These are phyloP conservation scores for Trametes elegans DNA, from an alignment of 768 basidiomycete genomes.

Conservation along the genomic window DNA sequence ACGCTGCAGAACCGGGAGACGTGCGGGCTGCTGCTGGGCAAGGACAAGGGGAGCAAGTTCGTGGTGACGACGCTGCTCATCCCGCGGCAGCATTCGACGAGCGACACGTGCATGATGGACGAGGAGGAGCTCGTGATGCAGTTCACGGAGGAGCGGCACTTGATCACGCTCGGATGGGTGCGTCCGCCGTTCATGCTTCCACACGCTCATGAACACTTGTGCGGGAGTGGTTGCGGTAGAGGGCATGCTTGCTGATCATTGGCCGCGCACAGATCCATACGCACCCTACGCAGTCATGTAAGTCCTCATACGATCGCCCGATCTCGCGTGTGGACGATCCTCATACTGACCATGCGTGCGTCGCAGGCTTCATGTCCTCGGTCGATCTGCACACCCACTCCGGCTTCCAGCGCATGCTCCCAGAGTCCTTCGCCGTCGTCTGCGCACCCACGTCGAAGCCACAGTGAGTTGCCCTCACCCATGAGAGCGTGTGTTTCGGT, in stretches of 20 bases:
- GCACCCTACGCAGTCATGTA: constrained; percentile 86
- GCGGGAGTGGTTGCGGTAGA: neutral
- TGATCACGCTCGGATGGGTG: constrained; percentile 93
- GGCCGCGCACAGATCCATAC: constrained; percentile 73
- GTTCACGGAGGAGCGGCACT: constrained; percentile 76
- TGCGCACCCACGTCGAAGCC: constrained; percentile 81
- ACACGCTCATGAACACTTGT: neutral
- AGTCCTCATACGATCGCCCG: constrained; percentile 29
- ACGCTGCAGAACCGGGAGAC: constrained; percentile 81
- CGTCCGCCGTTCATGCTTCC: constrained; percentile 28
- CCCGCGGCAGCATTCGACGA: constrained; percentile 85
- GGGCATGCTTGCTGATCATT: neutral
- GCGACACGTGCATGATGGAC: constrained; percentile 92
- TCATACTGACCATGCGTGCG: constrained; percentile 3
- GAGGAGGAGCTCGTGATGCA: constrained; percentile 84
- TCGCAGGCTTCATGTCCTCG: constrained; percentile 86
- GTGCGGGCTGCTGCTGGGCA: constrained; percentile 83
- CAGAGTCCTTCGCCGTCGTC: constrained; percentile 91
- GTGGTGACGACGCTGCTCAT: constrained; percentile 81
- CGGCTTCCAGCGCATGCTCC: constrained; percentile 85
- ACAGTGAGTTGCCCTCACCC: constrained; percentile 44
- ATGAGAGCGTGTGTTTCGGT: neutral
- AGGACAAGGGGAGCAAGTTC: constrained; percentile 53
- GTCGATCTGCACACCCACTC: constrained; percentile 91
- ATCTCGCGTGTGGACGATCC: neutral